These are phyloP conservation scores for Candida rishiriensis DNA, from an alignment of 805 yeast species.

Conservation along the genomic window DNA sequence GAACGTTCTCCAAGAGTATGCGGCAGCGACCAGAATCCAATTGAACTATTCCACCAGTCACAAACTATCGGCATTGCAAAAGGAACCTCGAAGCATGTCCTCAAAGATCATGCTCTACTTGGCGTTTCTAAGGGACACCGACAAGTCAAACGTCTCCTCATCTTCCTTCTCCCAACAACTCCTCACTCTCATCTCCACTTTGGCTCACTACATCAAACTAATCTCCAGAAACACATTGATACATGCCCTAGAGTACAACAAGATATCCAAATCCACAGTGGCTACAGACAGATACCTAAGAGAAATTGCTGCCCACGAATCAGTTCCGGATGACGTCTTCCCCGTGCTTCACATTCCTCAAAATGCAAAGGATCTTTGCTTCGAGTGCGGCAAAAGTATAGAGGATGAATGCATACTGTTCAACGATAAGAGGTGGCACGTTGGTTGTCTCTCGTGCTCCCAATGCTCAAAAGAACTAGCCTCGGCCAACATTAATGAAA, in stretches of 20 bases:
- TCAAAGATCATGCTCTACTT: constrained; percentile 88
- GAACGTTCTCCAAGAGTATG: constrained; percentile 40
- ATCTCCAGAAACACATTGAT: constrained; percentile 76
- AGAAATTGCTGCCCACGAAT: constrained; percentile 45
- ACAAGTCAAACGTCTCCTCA: constrained; percentile 29
- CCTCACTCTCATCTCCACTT: constrained; percentile 77
- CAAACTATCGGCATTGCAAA: constrained; percentile 36
- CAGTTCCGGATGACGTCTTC: constrained; percentile 35
- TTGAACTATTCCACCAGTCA: constrained; percentile 20
- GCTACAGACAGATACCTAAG: constrained; percentile 63
- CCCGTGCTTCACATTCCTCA: constrained; percentile 43
- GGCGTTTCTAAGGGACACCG: constrained; percentile 69
- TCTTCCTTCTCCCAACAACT: constrained; percentile 54
- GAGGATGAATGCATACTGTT: constrained; percentile 76
- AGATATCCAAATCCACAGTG: constrained; percentile 47
- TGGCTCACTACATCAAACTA: constrained; percentile 89
- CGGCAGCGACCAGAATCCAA: constrained; percentile 13
- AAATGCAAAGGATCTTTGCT: constrained; percentile 74
- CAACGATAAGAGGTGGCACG: constrained; percentile 75
- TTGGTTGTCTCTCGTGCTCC: constrained; percentile 64
- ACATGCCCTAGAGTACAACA: constrained; percentile 68
- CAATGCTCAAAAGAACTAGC: constrained; percentile 45
- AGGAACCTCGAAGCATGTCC: constrained; percentile 80
- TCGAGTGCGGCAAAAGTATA: constrained; percentile 64
- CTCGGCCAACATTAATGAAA: constrained; percentile 39